phyloP scores from a whole-genome alignment of 768 basidiomycete species.

The Lactarius sanguifluus region DNA sequence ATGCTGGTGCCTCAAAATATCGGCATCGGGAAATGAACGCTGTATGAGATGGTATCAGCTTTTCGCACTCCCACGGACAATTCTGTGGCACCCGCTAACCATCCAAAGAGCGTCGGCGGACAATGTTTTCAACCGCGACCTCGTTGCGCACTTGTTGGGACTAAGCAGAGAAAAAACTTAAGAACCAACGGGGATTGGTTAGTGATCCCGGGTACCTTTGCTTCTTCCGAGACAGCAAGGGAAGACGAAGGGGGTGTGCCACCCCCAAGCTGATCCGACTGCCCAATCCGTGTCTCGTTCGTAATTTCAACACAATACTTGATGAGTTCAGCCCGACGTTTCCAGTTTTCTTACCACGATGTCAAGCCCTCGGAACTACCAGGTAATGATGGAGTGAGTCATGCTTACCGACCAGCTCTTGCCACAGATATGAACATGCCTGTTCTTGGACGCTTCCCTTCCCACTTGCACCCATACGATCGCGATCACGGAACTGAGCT shows the following conservation, averaged over 20 bases:
- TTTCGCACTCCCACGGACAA: conserved; percentile 9
- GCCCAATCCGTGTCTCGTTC: conserved; percentile 52
- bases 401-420: conserved; percentile 66
- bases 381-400: conserved; percentile 29
- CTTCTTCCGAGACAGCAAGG: conserved; percentile 60
- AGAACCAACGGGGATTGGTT: conserved; percentile 14
- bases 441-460: conserved; percentile 64
- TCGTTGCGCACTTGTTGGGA: conserved; percentile 76
- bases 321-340: conserved; percentile 67
- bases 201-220: conserved; percentile 52
- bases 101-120: conserved; percentile 66
- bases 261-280: conserved; percentile 48
- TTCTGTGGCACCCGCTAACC: conserved; percentile 44
- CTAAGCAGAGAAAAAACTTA: conserved; percentile 40
- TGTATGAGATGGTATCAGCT: conserved; percentile 35
- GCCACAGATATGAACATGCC: conserved; percentile 76
- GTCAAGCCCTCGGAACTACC: conserved; percentile 41
- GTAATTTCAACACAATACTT: conserved; percentile 73
- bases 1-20: conserved; percentile 68
- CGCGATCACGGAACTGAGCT: conserved; percentile 72
- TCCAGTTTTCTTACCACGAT: conserved; percentile 52
- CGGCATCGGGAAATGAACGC: conserved; percentile 78
- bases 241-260: conserved; percentile 45
- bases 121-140: conserved; percentile 66
- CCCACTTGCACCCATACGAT: conserved; percentile 48